These are phyloP conservation scores for Fonsecaea multimorphosa DNA, from an alignment of 2,329 filamentous ascomycete species.

Conservation along the genomic window DNA sequence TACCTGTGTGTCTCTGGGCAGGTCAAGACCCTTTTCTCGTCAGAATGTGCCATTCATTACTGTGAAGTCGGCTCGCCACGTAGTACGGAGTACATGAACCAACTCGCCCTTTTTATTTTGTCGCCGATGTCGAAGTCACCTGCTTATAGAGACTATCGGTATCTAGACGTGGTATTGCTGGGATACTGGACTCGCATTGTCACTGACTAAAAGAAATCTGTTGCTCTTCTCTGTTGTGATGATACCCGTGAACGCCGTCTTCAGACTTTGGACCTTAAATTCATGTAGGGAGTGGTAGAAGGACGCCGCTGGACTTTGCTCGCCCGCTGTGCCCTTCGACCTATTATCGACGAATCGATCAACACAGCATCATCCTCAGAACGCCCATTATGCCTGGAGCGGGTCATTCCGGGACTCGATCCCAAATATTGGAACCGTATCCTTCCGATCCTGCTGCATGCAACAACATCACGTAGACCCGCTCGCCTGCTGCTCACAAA, in stretches of 20 bases:
- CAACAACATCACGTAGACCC: not conserved
- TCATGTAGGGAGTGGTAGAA: constrained; percentile 6
- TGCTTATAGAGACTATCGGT: not conserved
- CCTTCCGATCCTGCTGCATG: constrained; percentile 19
- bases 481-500: not conserved
- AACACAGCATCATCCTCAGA: constrained; percentile 16
- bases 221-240: constrained; percentile 17
- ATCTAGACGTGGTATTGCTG: constrained; percentile 11
- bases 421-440: constrained; percentile 9
- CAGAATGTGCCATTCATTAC: no score
- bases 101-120: constrained; percentile 14
- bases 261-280: constrained; percentile 1
- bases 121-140: not conserved
- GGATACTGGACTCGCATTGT: constrained; percentile 5
- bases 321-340: constrained; percentile 6
- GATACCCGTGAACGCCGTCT: constrained; percentile 26
- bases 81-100: not conserved
- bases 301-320: constrained; percentile 12
- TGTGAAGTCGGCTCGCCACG: no score
- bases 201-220: constrained; percentile 16
- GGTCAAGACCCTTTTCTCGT: no score
- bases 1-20: no score
- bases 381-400: constrained; percentile 32
- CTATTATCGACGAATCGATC: constrained; percentile 11
- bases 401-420: constrained; percentile 17